These are phyloP conservation scores for Mycena crocata DNA, from an alignment of 768 basidiomycete genomes.

Conservation along the genomic window DNA sequence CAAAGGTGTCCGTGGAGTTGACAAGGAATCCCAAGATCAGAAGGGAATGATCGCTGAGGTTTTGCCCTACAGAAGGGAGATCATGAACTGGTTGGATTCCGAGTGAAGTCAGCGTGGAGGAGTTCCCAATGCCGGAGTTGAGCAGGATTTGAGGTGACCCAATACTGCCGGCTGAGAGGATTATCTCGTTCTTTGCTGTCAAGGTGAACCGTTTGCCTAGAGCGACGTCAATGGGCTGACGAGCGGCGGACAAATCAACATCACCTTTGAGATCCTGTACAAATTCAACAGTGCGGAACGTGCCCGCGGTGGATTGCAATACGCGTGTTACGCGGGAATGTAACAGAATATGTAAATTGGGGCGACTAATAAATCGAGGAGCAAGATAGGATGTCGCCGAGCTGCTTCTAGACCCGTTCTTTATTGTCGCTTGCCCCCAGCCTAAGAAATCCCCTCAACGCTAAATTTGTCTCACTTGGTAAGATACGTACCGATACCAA, in stretches of 20 bases:
- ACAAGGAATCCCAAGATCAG: constrained; percentile 39
- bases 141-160: constrained; percentile 49
- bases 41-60: constrained; percentile 47
- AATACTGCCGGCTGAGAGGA: constrained; percentile 52
- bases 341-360: constrained; percentile 42
- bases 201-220: constrained; percentile 9
- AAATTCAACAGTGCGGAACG: constrained; percentile 37
- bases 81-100: constrained; percentile 40
- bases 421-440: constrained; percentile 34
- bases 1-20: constrained; percentile 42
- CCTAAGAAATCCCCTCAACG: constrained; percentile 25
- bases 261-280: constrained; percentile 10
- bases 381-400: constrained; percentile 41
- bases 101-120: constrained; percentile 28
- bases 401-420: constrained; percentile 35
- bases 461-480: background rate
- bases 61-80: constrained; percentile 46
- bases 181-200: constrained; percentile 46
- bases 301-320: background rate
- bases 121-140: constrained; percentile 50
- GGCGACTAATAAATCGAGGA: constrained; percentile 35
- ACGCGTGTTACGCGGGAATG: constrained; percentile 32
- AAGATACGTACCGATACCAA: constrained; percentile 44
- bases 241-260: background rate
- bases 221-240: background rate